Conservation (phyloP, 345 rosid genomes). For the Salix brachista region DNA sequence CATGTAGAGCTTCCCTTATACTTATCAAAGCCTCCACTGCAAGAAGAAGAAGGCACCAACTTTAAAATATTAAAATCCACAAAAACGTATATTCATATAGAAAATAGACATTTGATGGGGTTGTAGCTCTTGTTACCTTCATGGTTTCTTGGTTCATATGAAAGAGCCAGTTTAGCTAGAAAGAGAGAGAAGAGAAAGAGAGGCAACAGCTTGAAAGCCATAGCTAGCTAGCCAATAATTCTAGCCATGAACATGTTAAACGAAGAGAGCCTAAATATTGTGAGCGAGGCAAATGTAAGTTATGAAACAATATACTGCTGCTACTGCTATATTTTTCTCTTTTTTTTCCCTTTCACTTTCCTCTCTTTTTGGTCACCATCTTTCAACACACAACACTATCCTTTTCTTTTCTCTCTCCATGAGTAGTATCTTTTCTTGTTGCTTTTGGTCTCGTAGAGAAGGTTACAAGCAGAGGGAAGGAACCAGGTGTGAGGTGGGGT, state of each 20-base stretch:
- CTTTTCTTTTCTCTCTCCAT: not conserved
- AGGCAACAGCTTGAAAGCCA: constrained; percentile 30
- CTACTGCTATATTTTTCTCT: not conserved
- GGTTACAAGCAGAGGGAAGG: constrained; percentile 1
- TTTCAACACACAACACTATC: constrained; percentile 12
- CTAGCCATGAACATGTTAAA: not conserved
- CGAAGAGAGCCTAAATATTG: not conserved
- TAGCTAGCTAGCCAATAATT: constrained; percentile 13
- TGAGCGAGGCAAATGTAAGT: not conserved
- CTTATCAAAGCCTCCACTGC: constrained; percentile 80
- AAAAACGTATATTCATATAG: not conserved
- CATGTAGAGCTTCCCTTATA: constrained; percentile 49
- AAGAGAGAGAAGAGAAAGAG: constrained; percentile 26
- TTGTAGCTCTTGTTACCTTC: constrained; percentile 48
- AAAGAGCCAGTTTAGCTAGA: constrained; percentile 28
- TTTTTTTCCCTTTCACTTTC: not conserved
- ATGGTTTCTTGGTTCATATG: constrained; percentile 75
- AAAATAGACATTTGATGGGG: not conserved
- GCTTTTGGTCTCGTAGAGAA: not conserved
- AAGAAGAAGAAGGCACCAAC: not conserved
- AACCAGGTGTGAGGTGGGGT: constrained; percentile 3
- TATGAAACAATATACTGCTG: not conserved
- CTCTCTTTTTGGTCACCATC: constrained; percentile 33
- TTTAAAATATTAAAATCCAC: not conserved
- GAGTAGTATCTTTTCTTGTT: not conserved